These are phyloP conservation scores for Trypanosoma vivax DNA, from an alignment of 208 protist genomes.

Conservation along the genomic window DNA sequence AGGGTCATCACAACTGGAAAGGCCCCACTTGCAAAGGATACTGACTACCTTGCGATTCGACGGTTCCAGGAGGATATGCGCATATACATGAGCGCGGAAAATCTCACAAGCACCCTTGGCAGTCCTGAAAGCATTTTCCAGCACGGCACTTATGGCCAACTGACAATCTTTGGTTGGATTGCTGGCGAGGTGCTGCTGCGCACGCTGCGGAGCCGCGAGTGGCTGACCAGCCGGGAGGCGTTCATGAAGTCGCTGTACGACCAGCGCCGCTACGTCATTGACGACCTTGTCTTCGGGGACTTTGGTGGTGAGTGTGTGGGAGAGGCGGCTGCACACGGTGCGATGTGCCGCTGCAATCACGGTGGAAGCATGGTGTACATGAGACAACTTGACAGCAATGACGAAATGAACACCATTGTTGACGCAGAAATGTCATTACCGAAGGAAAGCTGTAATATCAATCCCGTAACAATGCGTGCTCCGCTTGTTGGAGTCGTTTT, in stretches of 20 bases:
- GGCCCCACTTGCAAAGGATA: not conserved
- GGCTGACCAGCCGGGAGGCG: not conserved
- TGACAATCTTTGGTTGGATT: conserved; percentile 41
- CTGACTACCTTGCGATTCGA: not conserved
- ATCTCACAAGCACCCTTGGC: not conserved
- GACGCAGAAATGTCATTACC: not conserved
- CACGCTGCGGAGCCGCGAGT: conserved; percentile 13
- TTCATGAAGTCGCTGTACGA: conserved; percentile 21
- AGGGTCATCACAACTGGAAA: not conserved
- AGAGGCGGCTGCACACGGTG: not conserved
- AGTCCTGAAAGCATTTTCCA: conserved; percentile 9
- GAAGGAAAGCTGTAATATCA: not conserved
- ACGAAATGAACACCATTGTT: not conserved
- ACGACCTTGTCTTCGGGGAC: conserved; percentile 21
- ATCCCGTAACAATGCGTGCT: no score
- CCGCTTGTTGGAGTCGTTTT: no score
- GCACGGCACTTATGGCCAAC: conserved; percentile 12
- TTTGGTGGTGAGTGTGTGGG: conserved; percentile 14
- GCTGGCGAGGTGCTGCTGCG: conserved; percentile 18
- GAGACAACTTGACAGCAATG: not conserved
- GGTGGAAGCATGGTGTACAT: conserved; percentile 12
- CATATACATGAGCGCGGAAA: not conserved
- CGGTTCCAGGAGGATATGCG: not conserved
- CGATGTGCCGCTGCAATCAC: conserved; percentile 13
- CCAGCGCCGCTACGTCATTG: conserved; percentile 17